Percentiles rank a stretch among this genome's conserved stretches.
These are phyloP conservation scores for Leptographium lundbergii DNA, from an alignment of 2,329 filamentous ascomycete genomes.

Conservation along the genomic window DNA sequence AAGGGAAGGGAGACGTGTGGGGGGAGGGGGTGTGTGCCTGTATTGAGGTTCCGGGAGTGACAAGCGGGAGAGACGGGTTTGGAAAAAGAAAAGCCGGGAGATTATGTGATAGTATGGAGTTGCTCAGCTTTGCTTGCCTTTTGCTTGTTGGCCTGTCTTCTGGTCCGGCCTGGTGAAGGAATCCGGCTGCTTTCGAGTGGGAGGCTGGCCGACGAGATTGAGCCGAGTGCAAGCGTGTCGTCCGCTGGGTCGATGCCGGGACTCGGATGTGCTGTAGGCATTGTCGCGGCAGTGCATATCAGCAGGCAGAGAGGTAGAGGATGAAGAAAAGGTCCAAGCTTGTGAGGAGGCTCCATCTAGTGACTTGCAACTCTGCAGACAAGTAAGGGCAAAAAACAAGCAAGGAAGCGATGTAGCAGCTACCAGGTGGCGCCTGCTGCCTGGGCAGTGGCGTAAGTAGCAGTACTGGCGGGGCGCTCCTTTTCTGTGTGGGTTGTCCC, in stretches of 20 bases:
- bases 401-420: not conserved
- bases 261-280: not conserved
- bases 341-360: not conserved
- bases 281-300: not conserved
- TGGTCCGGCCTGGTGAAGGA: not conserved
- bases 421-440: not conserved
- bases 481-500: not conserved
- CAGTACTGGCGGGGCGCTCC: not conserved
- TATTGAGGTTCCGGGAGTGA: not conserved
- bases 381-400: not conserved
- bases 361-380: not conserved
- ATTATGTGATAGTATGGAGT: not conserved
- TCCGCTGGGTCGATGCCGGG: not conserved
- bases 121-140: not conserved
- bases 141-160: not conserved
- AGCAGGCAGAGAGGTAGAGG: not conserved
- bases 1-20: not conserved
- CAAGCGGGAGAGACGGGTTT: not conserved
- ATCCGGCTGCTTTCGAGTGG: not conserved
- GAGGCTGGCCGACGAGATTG: not conserved
- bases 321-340: not conserved
- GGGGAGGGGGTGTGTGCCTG: not conserved
- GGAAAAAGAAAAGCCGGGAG: not conserved
- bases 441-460: not conserved
- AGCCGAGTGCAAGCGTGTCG: not conserved